Evolutionary conservation across 768 basidiomycete genomes (phyloP), one percentile per base, ranked within the genome.

Genomic region (Russula emetica): DNA sequence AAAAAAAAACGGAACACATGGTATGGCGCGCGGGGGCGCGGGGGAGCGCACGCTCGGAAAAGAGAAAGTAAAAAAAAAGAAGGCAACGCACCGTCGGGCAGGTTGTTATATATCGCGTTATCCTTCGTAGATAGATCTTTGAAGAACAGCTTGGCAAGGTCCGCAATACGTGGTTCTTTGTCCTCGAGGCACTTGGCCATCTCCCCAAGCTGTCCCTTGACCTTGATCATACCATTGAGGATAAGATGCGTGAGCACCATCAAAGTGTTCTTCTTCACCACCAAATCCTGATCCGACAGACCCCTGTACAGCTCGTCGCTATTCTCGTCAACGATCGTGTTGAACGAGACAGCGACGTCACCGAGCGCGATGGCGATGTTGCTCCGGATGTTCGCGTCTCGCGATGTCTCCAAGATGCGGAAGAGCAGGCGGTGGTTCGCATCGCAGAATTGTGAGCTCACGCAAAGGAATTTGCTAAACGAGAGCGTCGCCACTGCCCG

Each of bases 131-230:
- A 88, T 58, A 99, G 76, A 72, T 98, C 95, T 24, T 85, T 90
- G 79, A 99, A 99, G 85, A 99, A 99, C 55, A 99, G 73, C 75
- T 94, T 96, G n/a, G 97, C 96, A 44, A 99, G 81, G 70, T 98
- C 96, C 20, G 90, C 84, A 63, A 99, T 89, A 16, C 96, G 77
- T 52, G 80, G 80, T 62, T 98, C 96, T 26, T 83, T 80, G 74
- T 98, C 96, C 76, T 98, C 94, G 8, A 98, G 76, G 72, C 97
- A 98, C 75, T 99, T 98, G n/a, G 96, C 97, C 96, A 99, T 98
- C 80, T 99, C 97, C 20, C 97, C 97, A 8, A 99, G 80, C 73
- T 99, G 96, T 1, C 97, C 97, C 76, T 99, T 98, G 69, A 98
- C 95, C 76, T 98, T 99, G 82, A 99, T 91, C 97, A 98, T 98